Evolutionary conservation across 2,329 filamentous ascomycete genomes (phyloP), one percentile per base, ranked within the genome.

Genomic region (Colletotrichum viniferum): DNA sequence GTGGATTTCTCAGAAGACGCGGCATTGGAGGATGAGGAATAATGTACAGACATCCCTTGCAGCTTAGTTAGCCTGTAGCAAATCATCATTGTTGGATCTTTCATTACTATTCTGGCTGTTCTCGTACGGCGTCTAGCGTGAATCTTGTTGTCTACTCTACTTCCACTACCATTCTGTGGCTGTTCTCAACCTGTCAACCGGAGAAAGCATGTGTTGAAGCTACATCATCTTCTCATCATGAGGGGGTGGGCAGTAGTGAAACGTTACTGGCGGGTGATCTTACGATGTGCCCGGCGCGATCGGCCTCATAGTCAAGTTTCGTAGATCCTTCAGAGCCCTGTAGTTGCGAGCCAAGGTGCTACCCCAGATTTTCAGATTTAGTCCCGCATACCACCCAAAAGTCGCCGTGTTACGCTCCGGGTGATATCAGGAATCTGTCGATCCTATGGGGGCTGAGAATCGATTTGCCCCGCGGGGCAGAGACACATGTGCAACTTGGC

Each of bases 61-160:
- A 64, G 63, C 34, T 75, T 68, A 58, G 62, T 75, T 69, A 73
- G 62, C 58, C 58, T 73, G 34, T 73, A 52, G 73, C 69, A 73
- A 75, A 73, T 73, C 63, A 68, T 73, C 62, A 72, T 60, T 60
- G 69, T 61, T 63, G 55, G 55, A 36, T 67, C 68, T 65, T 58
- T 74, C 71, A 43, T 4, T 13, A 24, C 4, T 3, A 14, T 5
- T 9, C 6, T 6, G 38, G 6, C 12, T 26, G 8, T 9, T 24
- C 3, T 4, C 14, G 10, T 13, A 43, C 7, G 2, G 30, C 16
- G 3, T 14, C 32, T 58, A 32, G 61, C 24, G 69, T 30, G 68
- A 71, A 65, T 43, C 30, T 52, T 48, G 13, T 14, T 30, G 10
- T 24, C 6, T 18, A 36, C 12, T 14, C 13, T 14, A 36, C 8